Base-by-base conservation (phyloP, 192 early-diverging fungal species). In the Coemansia sp. region DNA sequence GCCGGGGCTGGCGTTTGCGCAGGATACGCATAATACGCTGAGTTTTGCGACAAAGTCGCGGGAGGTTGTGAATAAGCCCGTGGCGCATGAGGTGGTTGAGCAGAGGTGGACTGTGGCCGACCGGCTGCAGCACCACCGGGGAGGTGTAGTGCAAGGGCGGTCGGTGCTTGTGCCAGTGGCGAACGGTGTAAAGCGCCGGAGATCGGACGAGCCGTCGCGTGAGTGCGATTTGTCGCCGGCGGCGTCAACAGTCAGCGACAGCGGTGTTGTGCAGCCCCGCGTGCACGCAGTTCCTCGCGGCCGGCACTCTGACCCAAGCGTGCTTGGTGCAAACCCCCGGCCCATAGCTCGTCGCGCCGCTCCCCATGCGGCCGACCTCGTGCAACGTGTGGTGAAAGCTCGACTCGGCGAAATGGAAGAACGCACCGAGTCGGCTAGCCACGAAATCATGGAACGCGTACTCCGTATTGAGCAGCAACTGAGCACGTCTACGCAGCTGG, bases 21-120 rank as follows among this genome's bases (percentile, higher is more conserved):
- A 76, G 41, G 82, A 84, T 24, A 84, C 86, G 22, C 77, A 84
- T 56, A 85, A 83, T 38, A 88, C 88, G 21, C 75, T 90, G 51
- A 85, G 82, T 62, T 88, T 90, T 82, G 88, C 87, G 0, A 78
- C 75, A 14, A 84, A 85, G 47, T 86, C 87, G 24, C 79, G 80
- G n/a, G 63, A 73, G 56, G 87, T 90, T 25, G 85, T 87, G 43
- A 90, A 88, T 38, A 82, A 70, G 39, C 79, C 75, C 9, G 73
- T 78, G 12, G 79, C 61, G 3, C 77, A 75, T 57, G 82, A 74
- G 71, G 69, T 68, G 4, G 71, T 72, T 9, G 76, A 73, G 70
- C 73, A 63, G 50, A 39, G 67, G 11, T 80, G 75, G 72, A 60
- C 65, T 8, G 72, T 41, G 19, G 58, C 25, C 0, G 80, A 76